Evolutionary conservation across 257 asterid genomes (phyloP).

Genomic region (Fraxinus pennsylvanica): DNA sequence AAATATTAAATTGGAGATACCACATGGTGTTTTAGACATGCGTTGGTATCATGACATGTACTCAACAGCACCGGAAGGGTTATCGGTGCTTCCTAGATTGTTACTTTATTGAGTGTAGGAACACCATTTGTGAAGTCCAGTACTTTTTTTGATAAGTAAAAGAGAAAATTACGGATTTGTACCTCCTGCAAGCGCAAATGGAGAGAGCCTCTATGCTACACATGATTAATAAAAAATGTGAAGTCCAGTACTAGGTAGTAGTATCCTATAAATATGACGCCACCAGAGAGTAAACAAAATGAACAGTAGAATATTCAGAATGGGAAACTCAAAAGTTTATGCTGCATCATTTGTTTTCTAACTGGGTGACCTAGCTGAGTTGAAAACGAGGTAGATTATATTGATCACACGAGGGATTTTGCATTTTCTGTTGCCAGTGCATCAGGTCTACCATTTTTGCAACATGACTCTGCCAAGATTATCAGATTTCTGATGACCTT

Average conservation of each 20-base stretch:
- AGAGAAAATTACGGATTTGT: too few species aligned
- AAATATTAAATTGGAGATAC: too few species aligned
- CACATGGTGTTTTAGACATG: too few species aligned
- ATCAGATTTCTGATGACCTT: not conserved
- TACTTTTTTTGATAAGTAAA: not conserved
- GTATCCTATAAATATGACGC: slow-evolving; percentile 5
- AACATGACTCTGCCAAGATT: slow-evolving; percentile 7
- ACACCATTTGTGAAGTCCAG: slow-evolving; percentile 1
- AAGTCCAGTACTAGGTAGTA: slow-evolving; percentile 1
- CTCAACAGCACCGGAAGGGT: too few species aligned
- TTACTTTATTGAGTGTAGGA: not conserved
- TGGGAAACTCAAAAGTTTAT: slow-evolving; percentile 3
- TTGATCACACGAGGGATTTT: not conserved
- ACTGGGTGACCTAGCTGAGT: slow-evolving; percentile 6
- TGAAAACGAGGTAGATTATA: not conserved
- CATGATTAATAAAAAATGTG: not conserved
- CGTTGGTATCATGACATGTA: too few species aligned
- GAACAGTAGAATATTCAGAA: not conserved
- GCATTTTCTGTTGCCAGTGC: slow-evolving; percentile 8
- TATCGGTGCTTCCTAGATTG: not conserved
- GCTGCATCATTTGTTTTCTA: slow-evolving; percentile 14
- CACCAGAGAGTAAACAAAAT: not conserved
- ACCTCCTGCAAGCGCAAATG: too few species aligned
- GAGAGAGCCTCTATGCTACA: too few species aligned
- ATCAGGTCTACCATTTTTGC: slow-evolving; percentile 3